Base-by-base conservation (phyloP, 768 basidiomycete genomes). In the Mycena sanguinolenta region DNA sequence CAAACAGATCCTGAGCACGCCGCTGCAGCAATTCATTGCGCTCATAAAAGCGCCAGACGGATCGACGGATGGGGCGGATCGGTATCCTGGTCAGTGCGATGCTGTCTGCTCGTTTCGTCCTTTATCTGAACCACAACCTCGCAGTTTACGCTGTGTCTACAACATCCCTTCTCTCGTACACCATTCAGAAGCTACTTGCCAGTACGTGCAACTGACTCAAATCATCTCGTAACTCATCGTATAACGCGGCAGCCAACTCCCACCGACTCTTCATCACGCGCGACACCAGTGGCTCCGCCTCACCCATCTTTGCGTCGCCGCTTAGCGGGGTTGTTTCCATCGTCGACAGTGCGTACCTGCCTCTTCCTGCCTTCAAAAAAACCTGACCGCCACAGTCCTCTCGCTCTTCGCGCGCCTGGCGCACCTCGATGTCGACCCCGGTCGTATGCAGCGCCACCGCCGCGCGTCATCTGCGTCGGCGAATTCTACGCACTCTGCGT, bases 321-420 rank as follows among this genome's bases (percentile, higher is more conserved):
- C 83, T 93, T 9, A 89, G 86, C 10, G 94, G 94, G 17, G 87
- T 95, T n/a, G 91, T 95, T 13, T 95, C 94, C 17, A 87, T 92
- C 67, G 92, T 94, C 27, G 94, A 95, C 76, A 90, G 94, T 95
- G 75, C 68, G 90, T 83, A 5, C 34, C 39, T 34, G 13, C 46
- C 27, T n/a, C 27, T 49, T 65, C 23, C 30, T 25, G 69, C 10
- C 32, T 34, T 34, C 10, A 34, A 34, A 34, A 34, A 34, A 34
- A 4, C 32, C 32, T 34, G 10, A 34, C 10, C 59, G 60, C 50
- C 58, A 39, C 69, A 94, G 94, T 95, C 58, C 87, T 95, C 30
- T 93, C 93, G 3, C 81, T 93, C 30, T 95, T 95, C 76, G 94
- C 93, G 0, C 90, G 87, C 54, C 79, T 92, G 50, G 93, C 92